phyloP scores from a whole-genome alignment of 208 protist genomes.

The Phytomonas sp. region DNA sequence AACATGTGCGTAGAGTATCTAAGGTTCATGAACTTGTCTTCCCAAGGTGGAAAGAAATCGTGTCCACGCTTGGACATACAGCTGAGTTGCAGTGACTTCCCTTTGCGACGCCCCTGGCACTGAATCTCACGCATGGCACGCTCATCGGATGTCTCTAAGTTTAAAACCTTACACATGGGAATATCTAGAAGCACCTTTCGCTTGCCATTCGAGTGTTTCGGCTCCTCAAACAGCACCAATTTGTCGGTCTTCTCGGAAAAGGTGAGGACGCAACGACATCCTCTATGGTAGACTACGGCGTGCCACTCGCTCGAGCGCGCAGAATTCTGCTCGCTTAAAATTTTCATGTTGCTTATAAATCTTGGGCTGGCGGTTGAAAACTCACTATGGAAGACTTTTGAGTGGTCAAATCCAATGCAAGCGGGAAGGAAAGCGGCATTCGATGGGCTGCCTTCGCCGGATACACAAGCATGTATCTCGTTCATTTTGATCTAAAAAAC shows the following conservation, averaged over 20 bases:
- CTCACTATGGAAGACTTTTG: neutral
- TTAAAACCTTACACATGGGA: slow-evolving; percentile 37
- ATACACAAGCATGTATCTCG: neutral
- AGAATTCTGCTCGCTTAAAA: neutral
- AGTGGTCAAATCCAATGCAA: neutral
- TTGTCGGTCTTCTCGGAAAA: slow-evolving; percentile 17
- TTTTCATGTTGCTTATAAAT: neutral
- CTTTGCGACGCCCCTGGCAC: slow-evolving; percentile 16
- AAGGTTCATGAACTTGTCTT: neutral
- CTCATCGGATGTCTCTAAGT: slow-evolving; percentile 59
- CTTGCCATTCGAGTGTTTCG: slow-evolving; percentile 18
- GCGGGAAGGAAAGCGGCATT: neutral
- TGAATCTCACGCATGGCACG: slow-evolving; percentile 17
- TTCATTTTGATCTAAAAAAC: neutral
- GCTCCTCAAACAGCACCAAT: slow-evolving; percentile 11
- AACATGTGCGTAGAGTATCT: neutral
- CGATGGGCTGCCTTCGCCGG: neutral
- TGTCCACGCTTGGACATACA: neutral
- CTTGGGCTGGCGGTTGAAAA: neutral
- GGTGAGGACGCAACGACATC: slow-evolving; percentile 22
- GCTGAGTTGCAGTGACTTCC: slow-evolving; percentile 18
- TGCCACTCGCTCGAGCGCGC: slow-evolving; percentile 4
- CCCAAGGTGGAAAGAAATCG: neutral
- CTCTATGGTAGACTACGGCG: slow-evolving; percentile 17
- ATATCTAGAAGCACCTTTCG: slow-evolving; percentile 32